Conservation (phyloP, 768 basidiomycete species). For the Austroboletus eburneus region DNA sequence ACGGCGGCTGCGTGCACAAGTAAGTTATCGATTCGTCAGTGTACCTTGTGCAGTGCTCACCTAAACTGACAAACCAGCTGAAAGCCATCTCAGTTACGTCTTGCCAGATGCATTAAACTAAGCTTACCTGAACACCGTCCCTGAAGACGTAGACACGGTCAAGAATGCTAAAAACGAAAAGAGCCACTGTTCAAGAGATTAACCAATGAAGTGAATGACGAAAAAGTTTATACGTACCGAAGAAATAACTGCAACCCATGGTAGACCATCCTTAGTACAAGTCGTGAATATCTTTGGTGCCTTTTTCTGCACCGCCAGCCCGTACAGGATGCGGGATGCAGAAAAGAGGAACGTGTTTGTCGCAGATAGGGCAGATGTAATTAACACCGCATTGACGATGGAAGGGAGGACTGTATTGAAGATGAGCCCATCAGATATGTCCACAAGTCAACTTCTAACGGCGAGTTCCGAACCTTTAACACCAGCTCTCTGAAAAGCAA, state of each 20-base stretch:
- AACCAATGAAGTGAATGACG: constrained; percentile 13
- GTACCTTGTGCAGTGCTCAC: constrained; percentile 19
- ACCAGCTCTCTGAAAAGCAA: constrained; percentile 70
- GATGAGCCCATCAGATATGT: no score
- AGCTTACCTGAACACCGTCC: constrained; percentile 31
- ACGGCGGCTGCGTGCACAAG: constrained; percentile 38
- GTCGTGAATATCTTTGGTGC: constrained; percentile 48
- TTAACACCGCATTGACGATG: constrained; percentile 69
- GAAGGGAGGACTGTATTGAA: constrained; percentile 47
- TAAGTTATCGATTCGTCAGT: background rate
- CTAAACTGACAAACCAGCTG: constrained; percentile 69
- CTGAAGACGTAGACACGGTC: constrained; percentile 53
- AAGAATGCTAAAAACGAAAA: constrained; percentile 59
- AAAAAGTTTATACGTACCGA: constrained; percentile 19
- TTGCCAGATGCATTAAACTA: background rate
- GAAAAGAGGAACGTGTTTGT: constrained; percentile 46
- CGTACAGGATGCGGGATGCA: constrained; percentile 42
- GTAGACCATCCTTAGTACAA: constrained; percentile 49
- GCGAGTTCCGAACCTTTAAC: constrained; percentile 46
- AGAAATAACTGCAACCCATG: constrained; percentile 34
- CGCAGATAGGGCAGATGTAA: constrained; percentile 71
- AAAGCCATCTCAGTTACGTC: constrained; percentile 20
- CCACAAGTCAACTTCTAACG: background rate
- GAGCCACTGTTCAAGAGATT: constrained; percentile 21
- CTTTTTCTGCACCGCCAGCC: constrained; percentile 44